Conservation (phyloP, 768 basidiomycete species). For the Serpula lacrymans region DNA sequence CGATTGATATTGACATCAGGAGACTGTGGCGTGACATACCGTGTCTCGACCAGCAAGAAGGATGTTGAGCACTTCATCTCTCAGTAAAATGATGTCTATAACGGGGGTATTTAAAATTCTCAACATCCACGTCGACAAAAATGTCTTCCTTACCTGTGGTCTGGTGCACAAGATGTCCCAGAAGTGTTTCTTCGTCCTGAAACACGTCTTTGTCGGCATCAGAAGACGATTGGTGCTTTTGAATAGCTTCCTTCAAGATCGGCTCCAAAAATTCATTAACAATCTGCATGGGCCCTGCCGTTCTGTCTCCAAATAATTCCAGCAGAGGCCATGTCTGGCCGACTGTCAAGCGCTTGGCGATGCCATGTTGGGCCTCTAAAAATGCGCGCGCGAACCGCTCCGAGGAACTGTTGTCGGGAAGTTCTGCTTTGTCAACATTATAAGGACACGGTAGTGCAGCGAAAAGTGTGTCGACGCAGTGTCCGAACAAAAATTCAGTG, state of each 20-base stretch:
- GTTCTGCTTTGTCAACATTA: conserved; percentile 11
- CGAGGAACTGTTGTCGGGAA: conserved; percentile 12
- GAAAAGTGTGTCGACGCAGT: conserved; percentile 37
- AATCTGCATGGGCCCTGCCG: conserved; percentile 31
- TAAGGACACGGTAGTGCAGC: conserved; percentile 37
- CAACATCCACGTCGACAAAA: neutral
- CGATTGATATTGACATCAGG: neutral
- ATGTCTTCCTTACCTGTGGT: conserved; percentile 35
- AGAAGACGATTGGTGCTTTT: conserved; percentile 14
- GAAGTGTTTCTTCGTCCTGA: conserved; percentile 34
- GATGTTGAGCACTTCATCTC: conserved; percentile 41
- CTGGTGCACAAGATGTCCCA: conserved; percentile 37
- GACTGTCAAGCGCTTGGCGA: conserved; percentile 23
- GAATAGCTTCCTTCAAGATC: conserved; percentile 34
- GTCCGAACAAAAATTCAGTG: conserved; percentile 50
- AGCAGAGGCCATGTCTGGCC: conserved; percentile 39
- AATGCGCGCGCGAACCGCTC: conserved; percentile 33
- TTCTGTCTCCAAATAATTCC: conserved; percentile 33
- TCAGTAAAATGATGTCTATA: conserved; percentile 30
- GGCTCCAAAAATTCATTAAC: conserved; percentile 39
- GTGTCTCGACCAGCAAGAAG: conserved; percentile 45
- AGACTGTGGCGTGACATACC: too few species aligned
- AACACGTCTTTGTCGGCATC: conserved; percentile 10
- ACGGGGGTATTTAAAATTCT: neutral
- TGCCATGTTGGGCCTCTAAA: conserved; percentile 26